Percentiles rank a stretch among this genome's conserved stretches.
These are phyloP conservation scores for Chalaropsis thielavioides DNA, from an alignment of 2,329 filamentous ascomycete genomes.

Conservation along the genomic window DNA sequence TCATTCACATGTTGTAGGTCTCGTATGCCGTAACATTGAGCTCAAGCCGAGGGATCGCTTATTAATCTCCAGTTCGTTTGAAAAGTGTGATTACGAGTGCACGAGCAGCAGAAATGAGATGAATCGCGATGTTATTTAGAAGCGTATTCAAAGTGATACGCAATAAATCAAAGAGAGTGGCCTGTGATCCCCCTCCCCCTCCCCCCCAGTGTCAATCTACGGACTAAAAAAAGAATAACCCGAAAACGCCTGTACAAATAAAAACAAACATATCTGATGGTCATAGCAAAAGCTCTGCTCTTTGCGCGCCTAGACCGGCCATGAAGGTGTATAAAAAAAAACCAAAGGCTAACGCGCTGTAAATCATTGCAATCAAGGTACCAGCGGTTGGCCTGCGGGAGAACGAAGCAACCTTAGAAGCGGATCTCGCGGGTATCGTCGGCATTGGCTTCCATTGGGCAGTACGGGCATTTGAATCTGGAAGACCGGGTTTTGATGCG, in stretches of 20 bases:
- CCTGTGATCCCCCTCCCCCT: background rate
- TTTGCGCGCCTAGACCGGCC: background rate
- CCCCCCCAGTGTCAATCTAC: background rate
- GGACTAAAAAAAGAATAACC: background rate
- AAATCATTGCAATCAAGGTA: background rate
- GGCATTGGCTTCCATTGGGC: slow-evolving; percentile 66
- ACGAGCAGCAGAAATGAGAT: background rate
- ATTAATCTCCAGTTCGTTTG: too few species aligned
- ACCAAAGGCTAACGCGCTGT: background rate
- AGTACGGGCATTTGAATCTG: slow-evolving; percentile 92
- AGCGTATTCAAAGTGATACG: background rate
- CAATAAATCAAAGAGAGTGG: background rate
- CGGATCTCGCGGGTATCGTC: slow-evolving; percentile 63
- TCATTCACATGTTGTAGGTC: background rate
- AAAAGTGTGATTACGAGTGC: background rate
- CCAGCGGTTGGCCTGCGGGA: background rate
- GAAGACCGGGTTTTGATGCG: slow-evolving; percentile 58
- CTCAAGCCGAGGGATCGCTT: too few species aligned
- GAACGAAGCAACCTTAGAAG: slow-evolving; percentile 30
- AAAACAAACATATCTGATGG: background rate
- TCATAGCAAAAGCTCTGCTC: background rate
- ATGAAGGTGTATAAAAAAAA: background rate
- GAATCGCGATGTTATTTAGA: background rate
- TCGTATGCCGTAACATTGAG: background rate
- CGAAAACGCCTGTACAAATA: background rate